A percentile compares a stretch with the other conserved stretches of the same genome.
phyloP scores from a whole-genome alignment of 2,329 filamentous ascomycete species.

The Nigrospora osmanthi region DNA sequence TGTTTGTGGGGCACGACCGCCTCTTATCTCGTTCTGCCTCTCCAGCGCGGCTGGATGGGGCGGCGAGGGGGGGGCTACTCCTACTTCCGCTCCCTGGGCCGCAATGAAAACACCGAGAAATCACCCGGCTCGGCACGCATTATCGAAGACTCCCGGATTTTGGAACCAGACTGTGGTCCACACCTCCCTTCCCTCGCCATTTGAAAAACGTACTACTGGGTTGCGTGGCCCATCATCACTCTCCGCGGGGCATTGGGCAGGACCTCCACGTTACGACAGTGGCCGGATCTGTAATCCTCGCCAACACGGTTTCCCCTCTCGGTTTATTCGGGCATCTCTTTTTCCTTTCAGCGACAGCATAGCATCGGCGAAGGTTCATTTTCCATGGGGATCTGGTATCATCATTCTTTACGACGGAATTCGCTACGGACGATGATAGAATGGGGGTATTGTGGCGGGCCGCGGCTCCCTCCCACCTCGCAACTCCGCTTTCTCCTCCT shows the following conservation, averaged over 20 bases:
- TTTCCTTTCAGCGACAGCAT: constrained; percentile 10
- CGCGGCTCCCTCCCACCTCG: too few relatives aligned
- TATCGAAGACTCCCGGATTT: constrained; percentile 13
- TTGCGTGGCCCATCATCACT: too few relatives aligned
- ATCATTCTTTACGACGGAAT: constrained; percentile 3
- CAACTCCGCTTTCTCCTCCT: too few relatives aligned
- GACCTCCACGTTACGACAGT: neutral
- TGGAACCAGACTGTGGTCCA: too few relatives aligned
- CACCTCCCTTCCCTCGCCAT: too few relatives aligned
- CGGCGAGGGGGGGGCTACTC: too few relatives aligned
- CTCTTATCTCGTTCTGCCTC: constrained; percentile 30
- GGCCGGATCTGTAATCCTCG: constrained; percentile 2
- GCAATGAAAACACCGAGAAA: constrained; percentile 10
- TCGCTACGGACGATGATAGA: neutral
- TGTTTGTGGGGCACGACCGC: constrained; percentile 37
- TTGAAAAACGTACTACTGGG: too few relatives aligned
- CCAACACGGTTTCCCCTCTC: constrained; percentile 6
- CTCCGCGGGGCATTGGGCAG: too few relatives aligned
- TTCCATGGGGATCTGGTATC: constrained; percentile 9
- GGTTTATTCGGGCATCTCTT: constrained; percentile 1
- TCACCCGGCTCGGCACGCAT: constrained; percentile 7
- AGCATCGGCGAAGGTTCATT: constrained; percentile 12
- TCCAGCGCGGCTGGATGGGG: constrained; percentile 5
- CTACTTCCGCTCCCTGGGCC: constrained; percentile 1
- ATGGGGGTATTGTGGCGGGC: too few relatives aligned